Evolutionary conservation across 2,329 filamentous ascomycete species (phyloP), one percentile per base, ranked within the genome.

Genomic region (Penicillium sumatraense): DNA sequence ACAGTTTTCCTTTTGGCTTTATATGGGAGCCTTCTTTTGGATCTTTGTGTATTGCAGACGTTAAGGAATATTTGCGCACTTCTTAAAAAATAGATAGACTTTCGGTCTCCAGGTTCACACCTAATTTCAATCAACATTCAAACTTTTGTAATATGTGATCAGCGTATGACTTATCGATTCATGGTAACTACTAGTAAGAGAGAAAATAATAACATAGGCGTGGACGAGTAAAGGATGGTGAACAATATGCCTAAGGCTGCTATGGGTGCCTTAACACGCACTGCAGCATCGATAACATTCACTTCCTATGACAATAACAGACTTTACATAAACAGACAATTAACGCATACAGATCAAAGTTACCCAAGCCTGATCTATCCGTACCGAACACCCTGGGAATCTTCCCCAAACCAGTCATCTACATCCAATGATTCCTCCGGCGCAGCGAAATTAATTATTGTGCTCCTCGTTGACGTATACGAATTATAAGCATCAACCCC

Each of bases 321-420:
- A n/a, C n/a, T n/a, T n/a, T n/a, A n/a, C n/a, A n/a, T n/a, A n/a
- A n/a, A n/a, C n/a, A n/a, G n/a, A n/a, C n/a, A n/a, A n/a, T n/a
- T n/a, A n/a, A n/a, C n/a, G n/a, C n/a, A n/a, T n/a, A n/a, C n/a
- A n/a, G n/a, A n/a, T n/a, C n/a, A n/a, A n/a, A n/a, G n/a, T n/a
- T n/a, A n/a, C n/a, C n/a, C n/a, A n/a, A n/a, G n/a, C n/a, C n/a
- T 38, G 2, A 40, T 44, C 60, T 41, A 87, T 1, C 86, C 86
- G 69, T 89, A 89, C 60, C 86, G 73, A 2, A 89, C 87, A 42
- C 81, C 71, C 0, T 75, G 80, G 1, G 73, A 67, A 1, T 79
- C 82, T 51, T 88, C 86, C 46, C 80, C 78, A 68, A 91, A 91
- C 88, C 88, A 91, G 73, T 74, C 11, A 73, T 76, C 18, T 85